Conservation (phyloP, 1,139 yeast species). For the Saccharomycopsis hybrid region DNA sequence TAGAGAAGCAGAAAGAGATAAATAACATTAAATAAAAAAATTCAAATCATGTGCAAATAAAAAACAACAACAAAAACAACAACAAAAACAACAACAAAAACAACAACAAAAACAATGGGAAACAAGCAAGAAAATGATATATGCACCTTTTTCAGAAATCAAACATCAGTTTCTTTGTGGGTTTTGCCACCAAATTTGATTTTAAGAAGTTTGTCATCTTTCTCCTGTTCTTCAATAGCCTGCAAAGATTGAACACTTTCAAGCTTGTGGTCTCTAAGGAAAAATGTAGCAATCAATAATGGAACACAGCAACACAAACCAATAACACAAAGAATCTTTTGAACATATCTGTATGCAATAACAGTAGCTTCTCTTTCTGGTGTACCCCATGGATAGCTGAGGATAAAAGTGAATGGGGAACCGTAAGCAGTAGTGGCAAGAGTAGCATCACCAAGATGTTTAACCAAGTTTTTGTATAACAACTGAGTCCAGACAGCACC, state of each 20-base stretch:
- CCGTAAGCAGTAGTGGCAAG: constrained; percentile 46
- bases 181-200: too few species aligned
- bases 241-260: constrained; percentile 25
- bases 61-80: too few species aligned
- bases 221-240: constrained; percentile 15
- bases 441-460: constrained; percentile 41
- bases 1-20: too few species aligned
- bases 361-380: constrained; percentile 53
- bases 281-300: constrained; percentile 41
- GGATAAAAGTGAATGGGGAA: constrained; percentile 44
- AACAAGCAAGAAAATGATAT: too few species aligned
- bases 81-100: too few species aligned
- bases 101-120: too few species aligned
- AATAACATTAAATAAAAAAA: too few species aligned
- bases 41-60: too few species aligned
- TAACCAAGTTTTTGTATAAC: constrained; percentile 22
- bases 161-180: too few species aligned
- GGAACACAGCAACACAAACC: constrained; percentile 54
- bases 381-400: constrained; percentile 49
- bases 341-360: constrained; percentile 52
- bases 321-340: constrained; percentile 48
- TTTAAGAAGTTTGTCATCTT: not conserved
- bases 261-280: constrained; percentile 50
- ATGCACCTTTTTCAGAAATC: too few species aligned
- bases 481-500: constrained; percentile 58